Conservation (phyloP, 2,329 filamentous ascomycete species). For the Sporothrix protearum region DNA sequence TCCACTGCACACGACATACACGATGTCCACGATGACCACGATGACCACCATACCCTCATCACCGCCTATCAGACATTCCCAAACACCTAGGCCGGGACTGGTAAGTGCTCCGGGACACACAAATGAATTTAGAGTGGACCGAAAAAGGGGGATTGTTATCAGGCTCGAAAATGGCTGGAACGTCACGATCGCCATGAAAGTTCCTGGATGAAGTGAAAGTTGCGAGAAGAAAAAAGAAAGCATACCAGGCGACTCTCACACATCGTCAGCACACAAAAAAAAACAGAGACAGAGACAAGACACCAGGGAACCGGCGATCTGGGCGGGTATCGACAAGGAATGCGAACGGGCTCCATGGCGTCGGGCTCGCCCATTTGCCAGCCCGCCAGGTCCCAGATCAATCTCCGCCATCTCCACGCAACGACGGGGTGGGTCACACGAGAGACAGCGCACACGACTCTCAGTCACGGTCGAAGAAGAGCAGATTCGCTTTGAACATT, state of each 20-base stretch:
- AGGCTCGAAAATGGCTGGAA: not conserved
- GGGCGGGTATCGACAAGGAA: not conserved
- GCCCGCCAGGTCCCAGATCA: too few species aligned
- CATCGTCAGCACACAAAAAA: not conserved
- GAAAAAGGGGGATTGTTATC: not conserved
- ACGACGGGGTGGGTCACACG: not conserved
- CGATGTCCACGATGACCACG: not conserved
- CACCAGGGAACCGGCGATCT: not conserved
- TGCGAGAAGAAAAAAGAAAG: not conserved
- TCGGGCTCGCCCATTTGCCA: not conserved
- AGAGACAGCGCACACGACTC: not conserved
- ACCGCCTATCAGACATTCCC: slow-evolving; percentile 10
- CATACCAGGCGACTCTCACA: not conserved
- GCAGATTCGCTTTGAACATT: too few species aligned
- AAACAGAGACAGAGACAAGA: not conserved
- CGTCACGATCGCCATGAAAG: not conserved
- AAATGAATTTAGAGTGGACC: slow-evolving; percentile 7
- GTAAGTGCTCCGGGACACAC: slow-evolving; percentile 17
- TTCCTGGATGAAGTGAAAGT: not conserved
- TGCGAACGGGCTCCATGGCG: not conserved
- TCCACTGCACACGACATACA: not conserved
- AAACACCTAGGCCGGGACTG: slow-evolving; percentile 15
- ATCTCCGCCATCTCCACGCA: not conserved
- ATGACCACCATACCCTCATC: not conserved
- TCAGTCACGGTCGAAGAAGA: not conserved